Conservation (phyloP, 331 rosid species). For the Phaseolus coccineus region DNA sequence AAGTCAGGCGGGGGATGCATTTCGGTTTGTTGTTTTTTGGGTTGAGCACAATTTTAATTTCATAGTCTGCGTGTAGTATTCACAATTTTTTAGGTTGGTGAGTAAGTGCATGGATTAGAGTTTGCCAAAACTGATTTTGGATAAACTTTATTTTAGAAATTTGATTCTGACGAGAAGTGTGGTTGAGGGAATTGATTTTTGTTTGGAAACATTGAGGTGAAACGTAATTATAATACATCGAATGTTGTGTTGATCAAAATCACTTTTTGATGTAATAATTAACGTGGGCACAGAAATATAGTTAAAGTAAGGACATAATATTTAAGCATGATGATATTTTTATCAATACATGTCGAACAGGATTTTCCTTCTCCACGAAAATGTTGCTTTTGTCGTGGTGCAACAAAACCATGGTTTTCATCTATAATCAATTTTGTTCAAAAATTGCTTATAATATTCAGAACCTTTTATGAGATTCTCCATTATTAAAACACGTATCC, state of each 20-base stretch:
- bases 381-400: background rate
- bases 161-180: background rate
- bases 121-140: background rate
- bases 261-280: background rate
- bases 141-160: background rate
- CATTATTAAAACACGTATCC: background rate
- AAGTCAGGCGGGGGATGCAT: background rate
- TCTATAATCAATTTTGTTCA: background rate
- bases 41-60: background rate
- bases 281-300: background rate
- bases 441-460: background rate
- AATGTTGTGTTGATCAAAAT: background rate
- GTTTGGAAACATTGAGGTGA: background rate
- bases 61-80: too few species aligned
- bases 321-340: background rate
- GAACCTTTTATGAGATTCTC: background rate
- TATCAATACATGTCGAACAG: background rate
- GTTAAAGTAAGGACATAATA: background rate
- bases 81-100: too few species aligned
- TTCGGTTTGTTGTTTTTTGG: background rate
- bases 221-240: background rate
- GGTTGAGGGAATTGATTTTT: background rate
- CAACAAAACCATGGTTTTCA: conserved; percentile 1
- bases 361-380: background rate
- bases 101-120: background rate